Percentiles rank a stretch among this genome's conserved stretches.
These are phyloP conservation scores for Aureobasidium subglaciale DNA, from an alignment of 2,329 filamentous ascomycete species.

Conservation along the genomic window DNA sequence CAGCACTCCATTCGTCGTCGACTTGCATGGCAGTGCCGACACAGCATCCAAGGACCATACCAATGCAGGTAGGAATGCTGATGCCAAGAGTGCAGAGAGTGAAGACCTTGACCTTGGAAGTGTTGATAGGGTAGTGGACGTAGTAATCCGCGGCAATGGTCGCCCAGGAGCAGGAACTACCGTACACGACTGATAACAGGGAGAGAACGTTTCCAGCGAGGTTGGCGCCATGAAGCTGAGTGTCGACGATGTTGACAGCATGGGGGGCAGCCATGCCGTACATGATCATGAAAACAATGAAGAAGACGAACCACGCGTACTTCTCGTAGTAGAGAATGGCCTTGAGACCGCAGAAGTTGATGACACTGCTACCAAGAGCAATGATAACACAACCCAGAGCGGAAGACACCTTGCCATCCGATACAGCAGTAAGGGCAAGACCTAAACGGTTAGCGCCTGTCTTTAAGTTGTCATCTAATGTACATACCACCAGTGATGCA, in stretches of 20 bases:
- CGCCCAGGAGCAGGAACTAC: constrained; percentile 34
- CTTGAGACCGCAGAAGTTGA: constrained; percentile 36
- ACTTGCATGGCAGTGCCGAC: constrained; percentile 9
- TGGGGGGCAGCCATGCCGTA: constrained; percentile 41
- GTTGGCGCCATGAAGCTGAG: constrained; percentile 24
- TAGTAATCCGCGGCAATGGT: constrained; percentile 40
- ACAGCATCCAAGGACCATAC: constrained; percentile 28
- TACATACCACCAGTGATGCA: constrained; percentile 35
- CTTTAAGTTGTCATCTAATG: neutral
- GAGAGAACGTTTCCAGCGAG: constrained; percentile 25
- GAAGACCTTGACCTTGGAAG: constrained; percentile 34
- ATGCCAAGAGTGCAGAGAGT: constrained; percentile 37
- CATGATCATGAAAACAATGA: constrained; percentile 43
- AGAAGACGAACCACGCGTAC: constrained; percentile 43
- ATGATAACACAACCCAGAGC: constrained; percentile 40
- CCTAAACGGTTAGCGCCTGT: constrained; percentile 9
- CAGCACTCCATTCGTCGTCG: constrained; percentile 27
- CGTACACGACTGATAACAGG: constrained; percentile 32
- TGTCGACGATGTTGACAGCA: constrained; percentile 32
- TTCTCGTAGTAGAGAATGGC: constrained; percentile 43
- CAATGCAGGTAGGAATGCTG: constrained; percentile 36
- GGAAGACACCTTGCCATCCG: constrained; percentile 37
- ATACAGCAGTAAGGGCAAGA: constrained; percentile 35
- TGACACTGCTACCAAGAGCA: constrained; percentile 30
- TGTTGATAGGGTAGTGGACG: constrained; percentile 35